Percentiles rank a stretch among this genome's conserved stretches.
Conservation (phyloP, 257 asterid species). For the Nicotiana otophora region DNA sequence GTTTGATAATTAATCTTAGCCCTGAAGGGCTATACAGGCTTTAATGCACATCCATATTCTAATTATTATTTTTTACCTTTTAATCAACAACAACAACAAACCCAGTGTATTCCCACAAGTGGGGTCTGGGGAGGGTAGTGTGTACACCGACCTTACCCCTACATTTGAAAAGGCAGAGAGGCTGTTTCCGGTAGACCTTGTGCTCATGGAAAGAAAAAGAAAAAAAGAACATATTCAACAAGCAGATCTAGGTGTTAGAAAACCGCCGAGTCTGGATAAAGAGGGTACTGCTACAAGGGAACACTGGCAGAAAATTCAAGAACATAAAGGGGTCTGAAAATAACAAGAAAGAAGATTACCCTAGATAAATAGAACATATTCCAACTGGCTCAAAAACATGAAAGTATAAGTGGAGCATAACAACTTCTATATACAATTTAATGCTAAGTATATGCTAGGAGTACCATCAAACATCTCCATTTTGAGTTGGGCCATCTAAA, state of each 20-base stretch:
- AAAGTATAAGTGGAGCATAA: background rate
- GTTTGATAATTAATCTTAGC: background rate
- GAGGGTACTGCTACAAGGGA: background rate
- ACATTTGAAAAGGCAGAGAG: no score
- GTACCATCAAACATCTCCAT: constrained; percentile 95
- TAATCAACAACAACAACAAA: background rate
- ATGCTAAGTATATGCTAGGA: constrained; percentile 12
- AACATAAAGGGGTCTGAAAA: background rate
- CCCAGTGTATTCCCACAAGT: no score
- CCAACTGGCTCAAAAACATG: background rate
- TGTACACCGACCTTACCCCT: no score
- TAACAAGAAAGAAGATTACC: background rate
- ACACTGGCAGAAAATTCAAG: background rate
- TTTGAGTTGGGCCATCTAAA: constrained; percentile 85
- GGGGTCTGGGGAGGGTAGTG: no score
- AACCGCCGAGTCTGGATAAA: background rate
- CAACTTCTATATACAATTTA: background rate
- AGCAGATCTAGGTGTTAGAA: background rate
- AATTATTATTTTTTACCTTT: background rate
- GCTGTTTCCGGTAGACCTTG: no score
- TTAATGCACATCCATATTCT: background rate
- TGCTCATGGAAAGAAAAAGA: no score
- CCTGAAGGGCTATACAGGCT: background rate
- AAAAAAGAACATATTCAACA: background rate
- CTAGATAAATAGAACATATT: background rate